These are phyloP conservation scores for Fusarium sterilihyphosum DNA, from an alignment of 2,329 filamentous ascomycete species.

Conservation along the genomic window DNA sequence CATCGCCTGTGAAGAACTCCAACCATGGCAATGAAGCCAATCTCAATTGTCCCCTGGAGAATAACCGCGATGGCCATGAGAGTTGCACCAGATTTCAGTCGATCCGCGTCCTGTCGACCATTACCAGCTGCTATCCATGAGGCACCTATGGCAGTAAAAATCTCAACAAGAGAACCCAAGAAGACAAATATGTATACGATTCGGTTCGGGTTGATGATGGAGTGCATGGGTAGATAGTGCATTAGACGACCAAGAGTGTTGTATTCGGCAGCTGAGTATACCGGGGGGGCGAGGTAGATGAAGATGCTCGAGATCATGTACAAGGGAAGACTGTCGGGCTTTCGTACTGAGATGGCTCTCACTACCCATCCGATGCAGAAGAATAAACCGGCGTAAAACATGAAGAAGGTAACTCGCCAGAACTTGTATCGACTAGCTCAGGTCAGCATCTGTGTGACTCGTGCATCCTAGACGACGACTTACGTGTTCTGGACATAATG, in stretches of 20 bases:
- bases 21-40: slow-evolving; percentile 37
- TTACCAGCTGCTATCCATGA: slow-evolving; percentile 40
- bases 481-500: slow-evolving; percentile 36
- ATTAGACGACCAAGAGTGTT: slow-evolving; percentile 41
- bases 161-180: slow-evolving; percentile 35
- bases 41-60: slow-evolving; percentile 43
- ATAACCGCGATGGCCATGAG: slow-evolving; percentile 62
- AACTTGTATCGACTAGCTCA: slow-evolving; percentile 32
- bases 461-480: background rate
- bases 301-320: slow-evolving; percentile 42
- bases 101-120: slow-evolving; percentile 58
- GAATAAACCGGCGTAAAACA: slow-evolving; percentile 40
- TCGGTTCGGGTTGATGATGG: slow-evolving; percentile 40
- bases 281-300: slow-evolving; percentile 38
- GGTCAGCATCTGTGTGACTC: background rate
- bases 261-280: slow-evolving; percentile 42
- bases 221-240: slow-evolving; percentile 42
- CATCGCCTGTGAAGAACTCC: slow-evolving; percentile 34
- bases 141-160: slow-evolving; percentile 37
- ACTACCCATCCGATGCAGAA: slow-evolving; percentile 37
- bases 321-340: slow-evolving; percentile 32
- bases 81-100: slow-evolving; percentile 64
- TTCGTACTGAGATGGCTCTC: slow-evolving; percentile 30
- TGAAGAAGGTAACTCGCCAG: slow-evolving; percentile 42
- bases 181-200: slow-evolving; percentile 44